Percentiles rank a stretch among this genome's conserved stretches.
Conservation (phyloP, 192 early-diverging fungal species). For the Helicostylum pulchrum region DNA sequence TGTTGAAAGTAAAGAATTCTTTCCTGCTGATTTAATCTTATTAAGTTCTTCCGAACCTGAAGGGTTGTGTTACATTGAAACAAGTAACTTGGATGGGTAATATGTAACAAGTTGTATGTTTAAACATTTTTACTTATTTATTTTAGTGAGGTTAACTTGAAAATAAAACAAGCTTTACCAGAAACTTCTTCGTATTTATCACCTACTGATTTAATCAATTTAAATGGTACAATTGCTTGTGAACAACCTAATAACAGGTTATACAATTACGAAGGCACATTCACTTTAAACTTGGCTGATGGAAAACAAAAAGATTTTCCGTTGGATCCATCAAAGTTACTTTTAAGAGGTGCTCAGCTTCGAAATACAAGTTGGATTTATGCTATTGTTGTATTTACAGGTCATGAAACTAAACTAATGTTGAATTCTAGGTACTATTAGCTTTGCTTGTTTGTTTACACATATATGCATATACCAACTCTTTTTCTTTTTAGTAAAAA, state of each 20-base stretch:
- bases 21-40: conserved; percentile 89
- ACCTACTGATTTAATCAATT: conserved; percentile 55
- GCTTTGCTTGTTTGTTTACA: background rate
- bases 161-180: conserved; percentile 85
- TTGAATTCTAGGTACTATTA: conserved; percentile 57
- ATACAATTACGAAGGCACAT: conserved; percentile 83
- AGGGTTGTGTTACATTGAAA: conserved; percentile 94
- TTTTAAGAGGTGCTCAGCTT: conserved; percentile 87
- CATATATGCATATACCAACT: background rate
- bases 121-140: background rate
- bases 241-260: conserved; percentile 92
- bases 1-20: conserved; percentile 83
- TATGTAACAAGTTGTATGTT: background rate
- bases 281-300: conserved; percentile 27
- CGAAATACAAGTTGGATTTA: conserved; percentile 96
- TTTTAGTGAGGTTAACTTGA: conserved; percentile 86
- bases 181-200: conserved; percentile 71
- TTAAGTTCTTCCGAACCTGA: conserved; percentile 90
- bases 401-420: conserved; percentile 97
- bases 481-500: conserved; percentile 30
- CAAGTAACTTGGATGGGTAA: conserved; percentile 85
- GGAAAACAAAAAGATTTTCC: conserved; percentile 63
- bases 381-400: conserved; percentile 86
- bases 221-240: conserved; percentile 75
- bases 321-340: conserved; percentile 84